Conservation (phyloP, 176 grass and related monocot species). For the Cenchrus purpureus region DNA sequence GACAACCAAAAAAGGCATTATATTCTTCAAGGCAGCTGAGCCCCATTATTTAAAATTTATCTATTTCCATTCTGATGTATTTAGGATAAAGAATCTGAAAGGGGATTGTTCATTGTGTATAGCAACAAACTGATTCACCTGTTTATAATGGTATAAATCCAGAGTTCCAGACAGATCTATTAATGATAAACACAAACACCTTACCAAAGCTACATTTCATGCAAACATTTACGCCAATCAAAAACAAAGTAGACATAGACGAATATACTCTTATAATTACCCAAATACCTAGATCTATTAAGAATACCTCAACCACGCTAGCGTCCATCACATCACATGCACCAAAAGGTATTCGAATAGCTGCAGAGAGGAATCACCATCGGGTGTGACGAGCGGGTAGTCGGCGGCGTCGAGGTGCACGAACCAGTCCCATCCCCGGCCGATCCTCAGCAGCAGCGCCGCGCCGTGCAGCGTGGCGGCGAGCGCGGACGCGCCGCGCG, state of each 20-base stretch:
- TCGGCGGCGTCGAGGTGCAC: constrained; percentile 79
- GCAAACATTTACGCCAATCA: background rate
- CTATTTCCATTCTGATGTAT: background rate
- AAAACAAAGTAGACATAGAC: background rate
- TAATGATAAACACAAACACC: constrained; percentile 20
- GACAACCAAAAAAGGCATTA: too few species aligned
- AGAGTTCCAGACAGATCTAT: background rate
- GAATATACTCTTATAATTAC: background rate
- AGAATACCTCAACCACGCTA: background rate
- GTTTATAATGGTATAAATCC: background rate
- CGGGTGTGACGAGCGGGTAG: constrained; percentile 82
- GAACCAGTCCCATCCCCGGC: constrained; percentile 82
- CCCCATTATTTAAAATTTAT: background rate
- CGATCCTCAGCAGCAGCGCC: constrained; percentile 68
- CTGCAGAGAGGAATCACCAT: constrained; percentile 55
- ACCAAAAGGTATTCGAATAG: constrained; percentile 1
- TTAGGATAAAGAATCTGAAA: constrained; percentile 20
- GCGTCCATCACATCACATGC: background rate
- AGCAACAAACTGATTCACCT: background rate
- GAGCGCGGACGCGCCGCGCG: constrained; percentile 70
- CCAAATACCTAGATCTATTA: constrained; percentile 27
- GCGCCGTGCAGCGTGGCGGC: constrained; percentile 76
- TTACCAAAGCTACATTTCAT: background rate
- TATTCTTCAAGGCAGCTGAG: background rate
- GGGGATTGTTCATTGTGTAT: background rate